Evolutionary conservation across 1,284 basidiomycete species (phyloP), one percentile per base, ranked within the genome.

Genomic region (Agaricales sp.): DNA sequence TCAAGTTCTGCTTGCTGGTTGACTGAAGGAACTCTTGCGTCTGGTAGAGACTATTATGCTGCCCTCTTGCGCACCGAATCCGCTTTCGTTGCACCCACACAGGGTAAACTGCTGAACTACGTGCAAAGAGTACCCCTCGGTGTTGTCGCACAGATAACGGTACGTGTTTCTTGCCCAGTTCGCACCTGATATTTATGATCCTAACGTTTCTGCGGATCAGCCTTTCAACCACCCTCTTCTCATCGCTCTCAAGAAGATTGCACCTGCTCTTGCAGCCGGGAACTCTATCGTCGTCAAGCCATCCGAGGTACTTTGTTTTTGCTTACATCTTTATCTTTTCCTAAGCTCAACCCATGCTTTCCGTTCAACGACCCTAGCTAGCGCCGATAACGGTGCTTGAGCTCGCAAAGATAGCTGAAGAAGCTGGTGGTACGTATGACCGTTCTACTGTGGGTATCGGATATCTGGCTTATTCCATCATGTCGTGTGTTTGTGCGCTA

Each of bases 201-300:
- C 21, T 35, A 22, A n/a, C 2, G 19, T 23, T 14, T 16, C 2
- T 11, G 26, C 4, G 48, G 24, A 20, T 41, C 54, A 88, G 83
- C 86, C 87, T 1, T 91, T 89, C 63, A 89, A 91, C 56, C 85
- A 90, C 57, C 88, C 88, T 2, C 67, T 91, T 13, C 61, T 91
- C 22, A 92, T 92, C 53, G 86, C 87, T 1, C 61, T 91, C 46
- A 92, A 92, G 70, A 92, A 92, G 64, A 81, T 92, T 52, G 86
- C 84, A 0, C 86, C 87, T 3, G 89, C 88, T 0, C 67, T 92
- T 13, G 89, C 89, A 23, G 86, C 88, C 2, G 88, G 89, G 2
- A 92, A 92, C 59, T 82, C 80, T 47, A 77, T 89, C 45, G 73
- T 92, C 46, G 80, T 92, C 22, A 92, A 92, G 58, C 88, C 89